Evolutionary conservation across 2,329 filamentous ascomycete species (phyloP).

Genomic region (Penicillium sp.): DNA sequence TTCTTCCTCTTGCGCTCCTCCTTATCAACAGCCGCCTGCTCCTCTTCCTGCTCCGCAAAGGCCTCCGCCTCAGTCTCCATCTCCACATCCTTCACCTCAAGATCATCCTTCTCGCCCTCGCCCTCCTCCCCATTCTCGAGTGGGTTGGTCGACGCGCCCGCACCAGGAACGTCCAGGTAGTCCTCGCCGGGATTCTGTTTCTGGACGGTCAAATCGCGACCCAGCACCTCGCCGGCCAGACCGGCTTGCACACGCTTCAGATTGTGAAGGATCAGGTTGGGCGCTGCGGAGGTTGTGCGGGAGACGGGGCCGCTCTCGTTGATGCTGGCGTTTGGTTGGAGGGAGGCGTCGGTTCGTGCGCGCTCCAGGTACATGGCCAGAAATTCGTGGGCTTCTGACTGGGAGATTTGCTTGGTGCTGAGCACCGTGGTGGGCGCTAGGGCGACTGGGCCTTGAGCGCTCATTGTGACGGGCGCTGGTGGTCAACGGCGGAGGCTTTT

Average conservation of each 20-base stretch:
- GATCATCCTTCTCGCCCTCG: conserved; percentile 42
- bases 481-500: conserved; percentile 1
- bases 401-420: conserved; percentile 38
- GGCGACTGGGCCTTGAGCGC: conserved; percentile 38
- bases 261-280: conserved; percentile 48
- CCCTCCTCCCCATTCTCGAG: conserved; percentile 42
- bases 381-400: conserved; percentile 45
- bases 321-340: conserved; percentile 48
- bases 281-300: conserved; percentile 43
- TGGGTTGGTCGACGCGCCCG: conserved; percentile 33
- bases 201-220: conserved; percentile 42
- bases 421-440: conserved; percentile 43
- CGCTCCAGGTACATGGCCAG: conserved; percentile 47
- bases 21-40: conserved; percentile 50
- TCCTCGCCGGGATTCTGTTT: conserved; percentile 40
- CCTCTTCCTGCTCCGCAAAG: conserved; percentile 42
- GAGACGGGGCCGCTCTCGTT: conserved; percentile 47
- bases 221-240: conserved; percentile 45
- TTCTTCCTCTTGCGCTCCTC: conserved; percentile 58
- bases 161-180: conserved; percentile 42
- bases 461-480: conserved; percentile 33
- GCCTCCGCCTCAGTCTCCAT: conserved; percentile 41
- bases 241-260: conserved; percentile 49
- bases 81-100: conserved; percentile 46
- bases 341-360: conserved; percentile 44